Conservation (phyloP, 2,329 filamentous ascomycete species). For the Cephalotrichum gorgonifer region DNA sequence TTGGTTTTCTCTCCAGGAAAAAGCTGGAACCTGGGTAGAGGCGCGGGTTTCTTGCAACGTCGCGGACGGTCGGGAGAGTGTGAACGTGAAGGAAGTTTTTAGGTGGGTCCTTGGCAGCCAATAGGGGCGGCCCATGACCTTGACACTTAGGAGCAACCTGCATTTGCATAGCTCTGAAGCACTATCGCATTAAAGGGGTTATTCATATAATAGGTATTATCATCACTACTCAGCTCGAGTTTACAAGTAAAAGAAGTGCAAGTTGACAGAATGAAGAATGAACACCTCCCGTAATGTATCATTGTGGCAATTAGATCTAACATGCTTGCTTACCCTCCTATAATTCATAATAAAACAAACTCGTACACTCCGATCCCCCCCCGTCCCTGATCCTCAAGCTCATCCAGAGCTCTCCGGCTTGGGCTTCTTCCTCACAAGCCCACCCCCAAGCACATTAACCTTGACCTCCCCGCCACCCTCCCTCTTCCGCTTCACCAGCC, state of each 20-base stretch:
- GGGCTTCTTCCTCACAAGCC: slow-evolving; percentile 46
- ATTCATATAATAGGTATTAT: neutral
- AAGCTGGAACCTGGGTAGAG: too few relatives aligned
- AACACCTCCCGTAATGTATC: too few relatives aligned
- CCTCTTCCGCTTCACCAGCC: slow-evolving; percentile 35
- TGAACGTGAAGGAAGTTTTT: slow-evolving; percentile 2
- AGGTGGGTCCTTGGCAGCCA: slow-evolving; percentile 1
- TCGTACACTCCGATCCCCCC: neutral
- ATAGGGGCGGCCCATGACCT: neutral
- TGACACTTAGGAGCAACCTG: neutral
- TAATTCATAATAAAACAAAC: neutral
- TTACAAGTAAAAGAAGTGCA: too few relatives aligned
- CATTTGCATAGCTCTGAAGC: neutral
- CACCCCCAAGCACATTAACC: slow-evolving; percentile 36
- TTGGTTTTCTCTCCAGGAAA: too few relatives aligned
- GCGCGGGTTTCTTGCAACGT: neutral
- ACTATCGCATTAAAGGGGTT: neutral
- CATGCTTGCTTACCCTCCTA: too few relatives aligned
- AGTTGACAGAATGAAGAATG: too few relatives aligned
- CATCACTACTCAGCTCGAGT: neutral
- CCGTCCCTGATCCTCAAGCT: neutral
- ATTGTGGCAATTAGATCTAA: too few relatives aligned
- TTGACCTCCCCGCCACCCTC: slow-evolving; percentile 21
- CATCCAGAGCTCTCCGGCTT: slow-evolving; percentile 23
- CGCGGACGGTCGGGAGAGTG: neutral